Percentiles rank a stretch among this genome's conserved stretches.
Conservation (phyloP, 2,329 filamentous ascomycete genomes). For the Cadophora gregata region DNA sequence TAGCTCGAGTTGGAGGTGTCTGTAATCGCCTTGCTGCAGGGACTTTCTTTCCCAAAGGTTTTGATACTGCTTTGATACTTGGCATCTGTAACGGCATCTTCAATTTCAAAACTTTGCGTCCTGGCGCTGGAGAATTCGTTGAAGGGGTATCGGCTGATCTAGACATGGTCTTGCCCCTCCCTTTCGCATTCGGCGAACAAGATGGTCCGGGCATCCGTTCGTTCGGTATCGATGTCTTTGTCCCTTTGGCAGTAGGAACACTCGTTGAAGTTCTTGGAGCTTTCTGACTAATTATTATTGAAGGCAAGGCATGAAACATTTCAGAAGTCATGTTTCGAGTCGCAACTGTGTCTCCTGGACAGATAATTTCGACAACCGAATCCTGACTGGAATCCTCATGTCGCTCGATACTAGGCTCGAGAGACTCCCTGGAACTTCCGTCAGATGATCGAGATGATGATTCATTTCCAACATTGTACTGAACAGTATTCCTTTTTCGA, state of each 20-base stretch:
- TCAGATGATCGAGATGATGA: background rate
- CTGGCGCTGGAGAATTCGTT: background rate
- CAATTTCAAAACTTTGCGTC: background rate
- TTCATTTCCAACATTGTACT: background rate
- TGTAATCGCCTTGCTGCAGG: background rate
- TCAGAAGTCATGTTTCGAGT: background rate
- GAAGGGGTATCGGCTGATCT: background rate
- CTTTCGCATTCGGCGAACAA: background rate
- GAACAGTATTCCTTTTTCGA: background rate
- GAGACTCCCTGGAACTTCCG: background rate
- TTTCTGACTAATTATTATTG: background rate
- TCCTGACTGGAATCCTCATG: background rate
- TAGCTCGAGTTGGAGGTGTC: background rate
- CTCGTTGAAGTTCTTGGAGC: background rate
- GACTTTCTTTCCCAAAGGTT: background rate
- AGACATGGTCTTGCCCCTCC: background rate
- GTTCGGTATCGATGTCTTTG: background rate
- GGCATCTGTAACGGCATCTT: background rate
- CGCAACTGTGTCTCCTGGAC: background rate
- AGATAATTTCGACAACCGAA: background rate
- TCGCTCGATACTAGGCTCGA: background rate
- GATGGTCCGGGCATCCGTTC: background rate
- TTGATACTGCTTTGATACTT: background rate
- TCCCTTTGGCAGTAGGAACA: background rate
- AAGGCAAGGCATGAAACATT: background rate